These are phyloP conservation scores for Tetraselmis chui DNA, from an alignment of 139 green algal species.

Conservation along the genomic window DNA sequence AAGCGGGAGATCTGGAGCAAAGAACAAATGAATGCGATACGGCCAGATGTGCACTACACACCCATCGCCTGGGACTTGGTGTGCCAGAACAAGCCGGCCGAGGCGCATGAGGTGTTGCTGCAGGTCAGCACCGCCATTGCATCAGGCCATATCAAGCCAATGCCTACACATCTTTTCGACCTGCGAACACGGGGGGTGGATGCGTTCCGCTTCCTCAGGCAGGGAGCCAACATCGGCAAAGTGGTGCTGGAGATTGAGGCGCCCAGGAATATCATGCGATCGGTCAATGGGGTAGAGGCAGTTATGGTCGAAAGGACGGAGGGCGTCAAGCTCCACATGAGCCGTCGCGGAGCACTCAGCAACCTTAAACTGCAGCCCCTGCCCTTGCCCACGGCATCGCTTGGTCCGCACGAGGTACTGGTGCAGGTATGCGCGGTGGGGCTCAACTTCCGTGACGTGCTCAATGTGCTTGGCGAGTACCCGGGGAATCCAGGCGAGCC, in stretches of 20 bases:
- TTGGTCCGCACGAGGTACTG: slow-evolving; percentile 2
- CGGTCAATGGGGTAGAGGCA: too few relatives aligned
- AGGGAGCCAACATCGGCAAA: not conserved
- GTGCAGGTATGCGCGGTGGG: slow-evolving; percentile 68
- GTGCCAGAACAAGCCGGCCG: not conserved
- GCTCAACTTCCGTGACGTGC: slow-evolving; percentile 80
- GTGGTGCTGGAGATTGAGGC: not conserved
- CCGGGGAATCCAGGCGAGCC: slow-evolving; percentile 75
- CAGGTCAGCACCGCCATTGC: not conserved
- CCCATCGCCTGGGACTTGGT: not conserved
- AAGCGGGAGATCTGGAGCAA: slow-evolving; percentile 83
- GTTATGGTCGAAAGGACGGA: too few relatives aligned
- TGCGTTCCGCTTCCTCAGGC: not conserved
- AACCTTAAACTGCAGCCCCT: not conserved
- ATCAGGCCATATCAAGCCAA: not conserved
- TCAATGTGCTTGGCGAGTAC: slow-evolving; percentile 82
- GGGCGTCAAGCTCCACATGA: not conserved
- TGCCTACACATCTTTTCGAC: not conserved
- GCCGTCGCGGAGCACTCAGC: not conserved
- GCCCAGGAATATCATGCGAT: too few relatives aligned
- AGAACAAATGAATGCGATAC: not conserved
- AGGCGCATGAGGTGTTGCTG: not conserved
- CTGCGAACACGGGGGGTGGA: not conserved
- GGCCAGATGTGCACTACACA: not conserved
- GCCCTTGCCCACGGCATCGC: not conserved